Conservation (phyloP, 768 basidiomycete genomes). For the Postia placenta region DNA sequence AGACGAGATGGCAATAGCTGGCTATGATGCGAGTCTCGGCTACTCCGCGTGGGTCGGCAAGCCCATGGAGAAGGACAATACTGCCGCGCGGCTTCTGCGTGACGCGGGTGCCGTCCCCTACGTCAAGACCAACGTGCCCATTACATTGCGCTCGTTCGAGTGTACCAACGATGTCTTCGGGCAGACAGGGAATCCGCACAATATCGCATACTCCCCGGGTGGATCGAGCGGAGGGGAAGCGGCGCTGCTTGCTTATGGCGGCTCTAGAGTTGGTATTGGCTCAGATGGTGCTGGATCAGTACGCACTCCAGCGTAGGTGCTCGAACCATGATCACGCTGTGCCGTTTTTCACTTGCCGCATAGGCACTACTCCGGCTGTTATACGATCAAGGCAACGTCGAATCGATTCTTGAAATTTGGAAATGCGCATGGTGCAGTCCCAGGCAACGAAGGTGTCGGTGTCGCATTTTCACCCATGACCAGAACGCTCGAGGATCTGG, state of each 20-base stretch:
- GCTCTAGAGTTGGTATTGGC: constrained; percentile 39
- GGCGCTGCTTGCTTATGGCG: constrained; percentile 41
- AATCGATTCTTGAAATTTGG: constrained; percentile 34
- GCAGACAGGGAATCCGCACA: constrained; percentile 41
- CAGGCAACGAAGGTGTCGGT: constrained; percentile 35
- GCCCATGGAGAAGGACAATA: constrained; percentile 29
- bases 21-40: constrained; percentile 42
- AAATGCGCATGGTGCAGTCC: constrained; percentile 23
- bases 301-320: constrained; percentile 39
- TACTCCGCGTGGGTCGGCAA: constrained; percentile 35
- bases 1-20: constrained; percentile 39
- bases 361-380: constrained; percentile 33
- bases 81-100: constrained; percentile 33
- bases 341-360: too few relatives aligned
- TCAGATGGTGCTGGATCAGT: constrained; percentile 48
- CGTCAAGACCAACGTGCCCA: constrained; percentile 39
- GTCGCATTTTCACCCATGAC: constrained; percentile 39
- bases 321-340: constrained; percentile 18
- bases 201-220: constrained; percentile 32
- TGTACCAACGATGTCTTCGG: constrained; percentile 41
- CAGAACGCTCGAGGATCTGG: constrained; percentile 35
- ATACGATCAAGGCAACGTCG: constrained; percentile 34
- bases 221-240: constrained; percentile 49
- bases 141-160: constrained; percentile 35
- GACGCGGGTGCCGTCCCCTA: constrained; percentile 39